Percentiles rank a stretch among this genome's conserved stretches.
phyloP scores from a whole-genome alignment of 2,329 filamentous ascomycete genomes.

The Exophiala aquamarina region DNA sequence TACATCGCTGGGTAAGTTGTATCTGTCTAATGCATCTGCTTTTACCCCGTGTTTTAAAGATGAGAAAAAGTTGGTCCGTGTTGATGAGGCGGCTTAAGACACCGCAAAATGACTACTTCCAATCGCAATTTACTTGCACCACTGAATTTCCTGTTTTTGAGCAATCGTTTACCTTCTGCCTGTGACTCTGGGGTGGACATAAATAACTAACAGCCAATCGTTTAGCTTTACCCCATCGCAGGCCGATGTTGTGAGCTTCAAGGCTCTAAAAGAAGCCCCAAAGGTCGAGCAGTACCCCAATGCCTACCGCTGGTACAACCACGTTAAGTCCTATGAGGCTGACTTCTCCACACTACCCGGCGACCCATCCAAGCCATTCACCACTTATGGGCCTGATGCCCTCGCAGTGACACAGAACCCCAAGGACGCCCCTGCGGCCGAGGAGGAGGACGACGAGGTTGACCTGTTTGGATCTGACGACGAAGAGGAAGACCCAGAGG shows the following conservation, averaged over 20 bases:
- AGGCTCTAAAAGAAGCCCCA: constrained; percentile 76
- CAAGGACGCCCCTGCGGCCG: constrained; percentile 73
- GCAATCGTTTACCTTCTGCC: constrained; percentile 22
- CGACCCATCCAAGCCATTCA: constrained; percentile 85
- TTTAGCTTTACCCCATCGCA: constrained; percentile 71
- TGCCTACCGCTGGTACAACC: constrained; percentile 98
- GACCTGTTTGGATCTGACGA: constrained; percentile 92
- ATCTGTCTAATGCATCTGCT: constrained; percentile 26
- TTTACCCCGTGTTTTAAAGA: constrained; percentile 58
- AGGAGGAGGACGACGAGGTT: constrained; percentile 74
- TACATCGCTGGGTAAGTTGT: constrained; percentile 78
- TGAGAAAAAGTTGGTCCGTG: constrained; percentile 91
- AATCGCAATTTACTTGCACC: constrained; percentile 71
- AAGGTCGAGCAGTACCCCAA: constrained; percentile 85
- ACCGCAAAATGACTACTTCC: constrained; percentile 75
- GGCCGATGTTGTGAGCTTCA: constrained; percentile 94
- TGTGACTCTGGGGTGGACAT: constrained; percentile 4
- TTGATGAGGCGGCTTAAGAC: constrained; percentile 95
- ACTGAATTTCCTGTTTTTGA: constrained; percentile 57
- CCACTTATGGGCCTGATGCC: constrained; percentile 85
- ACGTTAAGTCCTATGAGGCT: constrained; percentile 87
- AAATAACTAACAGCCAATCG: constrained; percentile 12
- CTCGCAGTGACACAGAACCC: constrained; percentile 78
- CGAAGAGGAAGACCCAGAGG: constrained; percentile 91
- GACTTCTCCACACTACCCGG: constrained; percentile 90